Evolutionary conservation across 2,329 filamentous ascomycete genomes (phyloP), one percentile per base, ranked within the genome.

Genomic region (Fusarium sp.): DNA sequence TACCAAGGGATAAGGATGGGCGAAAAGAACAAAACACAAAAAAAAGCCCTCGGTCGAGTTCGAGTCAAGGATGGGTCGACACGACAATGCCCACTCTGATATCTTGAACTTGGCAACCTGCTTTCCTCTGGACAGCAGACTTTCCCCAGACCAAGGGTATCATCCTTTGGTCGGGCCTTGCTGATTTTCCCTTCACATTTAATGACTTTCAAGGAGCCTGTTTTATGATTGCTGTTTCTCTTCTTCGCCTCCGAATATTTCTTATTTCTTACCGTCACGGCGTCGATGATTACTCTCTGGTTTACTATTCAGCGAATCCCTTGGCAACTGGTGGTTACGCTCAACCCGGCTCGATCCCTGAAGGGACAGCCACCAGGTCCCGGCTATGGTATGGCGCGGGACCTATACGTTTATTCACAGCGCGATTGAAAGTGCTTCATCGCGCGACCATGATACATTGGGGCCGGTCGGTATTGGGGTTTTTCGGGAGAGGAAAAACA

Each of bases 351-450:
- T 64, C 58, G 67, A 65, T 71, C 56, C 70, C 67, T 74, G 50
- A 61, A 74, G 54, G 73, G 71, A 65, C 62, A 48, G 71, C 70
- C 68, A 69, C 48, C 54, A 60, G 73, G 64, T 68, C 67, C 69
- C 73, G 20, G 64, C 64, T 64, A 27, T 62, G 52, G 45, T 52
- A 52, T 57, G 69, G 73, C 64, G 63, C 69, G 73, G 66, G 27
- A 58, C 74, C 76, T 75, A 77, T 76, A 78, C 76, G 77, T 79
- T 79, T 78, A 77, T 75, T 76, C 67, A 72, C 65, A 62, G 68
- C 67, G 72, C 73, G 77, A 78, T 79, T 71, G 77, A 79, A 79
- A 79, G 77, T 76, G 77, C 77, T 79, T 79, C 77, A 60, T 75
- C 77, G 77, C 68, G 77, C 60, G 68, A 63, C 64, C 70, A 76